Conservation (phyloP, 2,329 filamentous ascomycete species). For the Colletotrichum tropicale region DNA sequence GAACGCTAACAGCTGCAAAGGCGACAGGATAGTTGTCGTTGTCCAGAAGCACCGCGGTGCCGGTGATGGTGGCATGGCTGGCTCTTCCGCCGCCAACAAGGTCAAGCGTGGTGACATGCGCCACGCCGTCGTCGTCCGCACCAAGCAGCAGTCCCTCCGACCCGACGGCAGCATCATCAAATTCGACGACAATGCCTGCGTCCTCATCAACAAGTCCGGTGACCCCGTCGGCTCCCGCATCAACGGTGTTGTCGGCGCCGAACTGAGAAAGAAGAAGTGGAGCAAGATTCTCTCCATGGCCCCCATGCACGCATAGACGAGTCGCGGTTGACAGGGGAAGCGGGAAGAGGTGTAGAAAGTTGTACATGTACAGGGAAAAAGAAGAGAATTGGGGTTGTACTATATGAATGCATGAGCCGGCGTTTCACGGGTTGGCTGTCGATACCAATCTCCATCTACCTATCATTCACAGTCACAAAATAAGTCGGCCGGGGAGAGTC, state of each 20-base stretch:
- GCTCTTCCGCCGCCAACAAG: conserved; percentile 81
- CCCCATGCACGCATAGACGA: conserved; percentile 64
- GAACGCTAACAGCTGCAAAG: conserved; percentile 66
- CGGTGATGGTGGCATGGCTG: conserved; percentile 73
- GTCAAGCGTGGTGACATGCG: conserved; percentile 96
- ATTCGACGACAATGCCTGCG: conserved; percentile 98
- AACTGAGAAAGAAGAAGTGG: conserved; percentile 93
- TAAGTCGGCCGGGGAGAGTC: background rate
- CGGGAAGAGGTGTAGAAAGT: background rate
- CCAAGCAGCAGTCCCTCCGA: conserved; percentile 84
- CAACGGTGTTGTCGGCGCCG: conserved; percentile 88
- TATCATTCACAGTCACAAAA: background rate
- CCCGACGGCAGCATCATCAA: conserved; percentile 87
- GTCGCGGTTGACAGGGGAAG: background rate
- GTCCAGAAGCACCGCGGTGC: conserved; percentile 94
- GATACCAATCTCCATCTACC: conserved; percentile 20
- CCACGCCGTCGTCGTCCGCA: conserved; percentile 94
- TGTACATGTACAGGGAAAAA: conserved; percentile 10
- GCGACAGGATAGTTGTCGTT: conserved; percentile 95
- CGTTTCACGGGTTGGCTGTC: conserved; percentile 13
- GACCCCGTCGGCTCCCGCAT: conserved; percentile 93
- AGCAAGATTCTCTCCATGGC: conserved; percentile 97
- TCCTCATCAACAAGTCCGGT: conserved; percentile 94
- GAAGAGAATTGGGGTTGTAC: background rate
- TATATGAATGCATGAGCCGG: conserved; percentile 20